A percentile compares a stretch with the other conserved stretches of the same genome.
Evolutionary conservation across 139 green algal genomes (phyloP).

Genomic region (Picochlorum sp.): DNA sequence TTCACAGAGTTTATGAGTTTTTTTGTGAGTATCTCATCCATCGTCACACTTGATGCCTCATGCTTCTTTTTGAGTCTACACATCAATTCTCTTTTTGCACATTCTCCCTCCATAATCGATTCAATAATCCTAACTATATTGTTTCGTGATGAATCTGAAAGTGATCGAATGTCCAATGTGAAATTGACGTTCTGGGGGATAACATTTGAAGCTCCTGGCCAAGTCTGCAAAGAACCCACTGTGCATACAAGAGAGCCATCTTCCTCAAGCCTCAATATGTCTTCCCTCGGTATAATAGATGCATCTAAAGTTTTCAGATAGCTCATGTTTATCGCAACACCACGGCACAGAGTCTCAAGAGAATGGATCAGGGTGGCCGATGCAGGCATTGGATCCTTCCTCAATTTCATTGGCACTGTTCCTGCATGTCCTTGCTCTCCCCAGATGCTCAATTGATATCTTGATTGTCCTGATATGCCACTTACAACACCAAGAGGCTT

Average conservation of each 20-base stretch:
- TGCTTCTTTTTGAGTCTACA: conserved; percentile 5
- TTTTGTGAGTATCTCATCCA: background rate
- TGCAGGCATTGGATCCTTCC: conserved; percentile 63
- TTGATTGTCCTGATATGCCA: conserved; percentile 79
- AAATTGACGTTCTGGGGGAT: conserved; percentile 53
- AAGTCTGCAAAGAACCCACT: conserved; percentile 66
- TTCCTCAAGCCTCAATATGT: background rate
- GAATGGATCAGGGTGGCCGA: conserved; percentile 52
- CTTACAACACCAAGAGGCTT: conserved; percentile 66
- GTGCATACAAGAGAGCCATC: conserved; percentile 74
- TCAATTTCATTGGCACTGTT: conserved; percentile 80
- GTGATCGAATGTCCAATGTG: conserved; percentile 24
- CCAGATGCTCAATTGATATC: conserved; percentile 48
- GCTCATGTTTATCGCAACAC: background rate
- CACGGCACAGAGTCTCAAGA: conserved; percentile 56
- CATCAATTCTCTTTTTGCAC: background rate
- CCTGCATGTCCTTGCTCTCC: conserved; percentile 77
- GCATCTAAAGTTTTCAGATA: background rate
- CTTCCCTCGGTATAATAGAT: conserved; percentile 1
- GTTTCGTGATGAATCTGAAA: conserved; percentile 3
- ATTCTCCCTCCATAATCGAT: background rate
- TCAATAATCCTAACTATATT: background rate
- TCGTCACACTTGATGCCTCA: background rate
- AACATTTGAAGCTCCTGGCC: conserved; percentile 79
- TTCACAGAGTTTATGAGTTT: background rate